Evolutionary conservation across 2,329 filamentous ascomycete genomes (phyloP), one percentile per base, ranked within the genome.

Genomic region (Chaetomium sp.): DNA sequence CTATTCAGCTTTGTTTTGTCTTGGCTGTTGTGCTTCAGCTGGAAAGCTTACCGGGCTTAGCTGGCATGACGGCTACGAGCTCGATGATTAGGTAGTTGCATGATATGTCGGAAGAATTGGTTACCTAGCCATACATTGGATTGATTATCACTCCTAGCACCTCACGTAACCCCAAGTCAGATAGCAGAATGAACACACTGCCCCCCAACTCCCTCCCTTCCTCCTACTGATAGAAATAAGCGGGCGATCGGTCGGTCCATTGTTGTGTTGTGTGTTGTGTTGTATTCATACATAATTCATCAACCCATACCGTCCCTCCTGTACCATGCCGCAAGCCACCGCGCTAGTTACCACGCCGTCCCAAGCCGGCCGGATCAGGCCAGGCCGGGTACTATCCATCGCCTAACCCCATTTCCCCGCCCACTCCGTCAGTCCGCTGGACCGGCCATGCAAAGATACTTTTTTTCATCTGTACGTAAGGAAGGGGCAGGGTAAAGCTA

Each of bases 221-320:
- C 50, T 27, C 19, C 16, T 42, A 16, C 16, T 42, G 16, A 33
- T 31, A 45, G 10, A 21, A 35, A 6, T 8, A 21, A 21, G 5
- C 29, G 29, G 1, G 57, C 42, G 45, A n/a, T 35, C 31, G n/a
- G 27, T 53, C 19, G 19, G 19, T 55, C 29, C n/a, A 35, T 55
- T 42, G 54, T 23, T 57, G 33, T 25, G 13, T 57, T 25, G 27
- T 29, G 25, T 27, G 19, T 45, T 27, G 50, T 29, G 33, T 45
- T 54, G 58, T 60, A 60, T 35, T 54, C 58, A 60, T 60, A 60
- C 58, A 60, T 29, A 60, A 53, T 45, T 60, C 49, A 45, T 54
- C 49, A 42, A 23, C 51, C 51, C 51, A 54, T 56, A 12, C 25
- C 42, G 31, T 31, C 19, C 42, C 13, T 35, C 23, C 21, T 2